Percentiles rank a stretch among this genome's conserved stretches.
These are phyloP conservation scores for Penicillium sp. DNA, from an alignment of 2,329 filamentous ascomycete species.

Conservation along the genomic window DNA sequence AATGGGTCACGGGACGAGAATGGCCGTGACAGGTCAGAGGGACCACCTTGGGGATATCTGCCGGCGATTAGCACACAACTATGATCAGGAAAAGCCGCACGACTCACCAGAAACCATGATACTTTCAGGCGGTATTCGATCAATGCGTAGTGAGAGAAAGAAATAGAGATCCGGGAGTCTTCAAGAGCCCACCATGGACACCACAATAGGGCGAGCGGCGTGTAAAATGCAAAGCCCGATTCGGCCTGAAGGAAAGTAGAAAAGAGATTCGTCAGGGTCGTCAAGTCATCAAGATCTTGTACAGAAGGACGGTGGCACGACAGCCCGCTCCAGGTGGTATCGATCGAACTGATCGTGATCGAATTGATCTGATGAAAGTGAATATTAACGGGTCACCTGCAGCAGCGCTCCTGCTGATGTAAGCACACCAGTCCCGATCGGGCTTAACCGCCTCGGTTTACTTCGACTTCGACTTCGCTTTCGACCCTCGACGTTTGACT, in stretches of 20 bases:
- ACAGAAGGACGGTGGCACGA: slow-evolving; percentile 12
- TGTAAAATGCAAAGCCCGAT: slow-evolving; percentile 7
- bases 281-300: slow-evolving; percentile 38
- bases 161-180: slow-evolving; percentile 2
- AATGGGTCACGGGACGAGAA: slow-evolving; percentile 85
- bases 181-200: slow-evolving; percentile 3
- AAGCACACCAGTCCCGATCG: slow-evolving; percentile 15
- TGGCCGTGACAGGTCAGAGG: slow-evolving; percentile 93
- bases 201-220: neutral
- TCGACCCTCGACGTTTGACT: neutral
- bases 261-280: slow-evolving; percentile 42
- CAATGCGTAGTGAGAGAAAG: slow-evolving; percentile 3
- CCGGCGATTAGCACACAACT: neutral
- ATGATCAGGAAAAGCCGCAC: neutral
- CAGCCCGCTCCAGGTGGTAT: slow-evolving; percentile 13
- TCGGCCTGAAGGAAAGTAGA: slow-evolving; percentile 29
- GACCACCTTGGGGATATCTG: slow-evolving; percentile 61
- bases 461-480: neutral
- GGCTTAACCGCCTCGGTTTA: slow-evolving; percentile 19
- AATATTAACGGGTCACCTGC: slow-evolving; percentile 12
- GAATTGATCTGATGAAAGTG: slow-evolving; percentile 4
- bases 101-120: slow-evolving; percentile 20
- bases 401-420: slow-evolving; percentile 17
- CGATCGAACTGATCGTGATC: neutral
- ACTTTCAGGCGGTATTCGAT: neutral